Conservation (phyloP, 371 early-diverging fungal genomes). For the Circinella umbellata region DNA sequence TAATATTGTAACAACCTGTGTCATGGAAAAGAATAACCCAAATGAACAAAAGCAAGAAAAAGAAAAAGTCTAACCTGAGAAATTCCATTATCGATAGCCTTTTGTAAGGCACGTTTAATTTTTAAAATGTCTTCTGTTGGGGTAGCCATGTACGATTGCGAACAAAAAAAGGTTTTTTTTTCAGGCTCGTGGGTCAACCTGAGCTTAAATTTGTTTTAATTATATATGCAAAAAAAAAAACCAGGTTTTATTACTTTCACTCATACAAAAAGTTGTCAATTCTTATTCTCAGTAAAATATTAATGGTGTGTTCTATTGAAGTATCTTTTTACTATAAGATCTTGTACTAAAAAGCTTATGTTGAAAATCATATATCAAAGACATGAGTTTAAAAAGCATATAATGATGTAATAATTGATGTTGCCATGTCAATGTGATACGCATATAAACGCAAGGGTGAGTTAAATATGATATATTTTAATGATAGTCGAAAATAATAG, state of each 20-base stretch:
- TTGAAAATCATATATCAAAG: too few species aligned
- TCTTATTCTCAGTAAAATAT: too few species aligned
- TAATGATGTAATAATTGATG: too few species aligned
- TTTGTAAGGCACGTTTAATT: conserved; percentile 27
- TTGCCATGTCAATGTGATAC: too few species aligned
- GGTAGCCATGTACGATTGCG: conserved; percentile 16
- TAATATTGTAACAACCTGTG: conserved; percentile 10
- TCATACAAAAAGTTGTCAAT: too few species aligned
- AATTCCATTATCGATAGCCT: conserved; percentile 21
- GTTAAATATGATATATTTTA: too few species aligned
- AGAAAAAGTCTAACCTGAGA: conserved; percentile 16
- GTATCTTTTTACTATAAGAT: too few species aligned
- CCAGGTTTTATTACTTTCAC: too few species aligned
- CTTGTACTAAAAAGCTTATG: too few species aligned
- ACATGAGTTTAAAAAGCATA: too few species aligned
- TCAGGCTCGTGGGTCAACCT: not conserved
- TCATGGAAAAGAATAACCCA: conserved; percentile 4
- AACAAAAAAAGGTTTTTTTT: conserved; percentile 13
- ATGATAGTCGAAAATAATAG: not conserved
- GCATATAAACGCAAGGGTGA: too few species aligned
- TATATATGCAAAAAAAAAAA: not conserved
- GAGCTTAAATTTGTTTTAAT: not conserved
- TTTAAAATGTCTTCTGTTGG: conserved; percentile 23
- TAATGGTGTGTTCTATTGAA: too few species aligned
- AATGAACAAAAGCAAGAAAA: not conserved